phyloP scores from a whole-genome alignment of 352 stramenopile species.

The Globisporangium radiosum region DNA sequence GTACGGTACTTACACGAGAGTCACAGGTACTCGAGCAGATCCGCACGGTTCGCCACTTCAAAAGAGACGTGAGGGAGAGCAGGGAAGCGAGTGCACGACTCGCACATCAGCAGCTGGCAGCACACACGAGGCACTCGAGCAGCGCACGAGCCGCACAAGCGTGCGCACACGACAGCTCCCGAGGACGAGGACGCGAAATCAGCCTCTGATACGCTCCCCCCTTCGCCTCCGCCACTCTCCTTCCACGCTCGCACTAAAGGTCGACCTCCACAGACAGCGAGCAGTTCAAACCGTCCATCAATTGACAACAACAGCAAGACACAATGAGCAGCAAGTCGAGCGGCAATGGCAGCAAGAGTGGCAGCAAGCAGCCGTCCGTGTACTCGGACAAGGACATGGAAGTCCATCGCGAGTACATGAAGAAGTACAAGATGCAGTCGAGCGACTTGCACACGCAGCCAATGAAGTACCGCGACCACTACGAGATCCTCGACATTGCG shows the following conservation, averaged over 20 bases:
- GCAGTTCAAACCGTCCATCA: neutral
- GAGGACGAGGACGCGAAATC: neutral
- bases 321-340: conserved; percentile 9
- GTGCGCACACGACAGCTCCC: too few species aligned
- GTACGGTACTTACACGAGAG: neutral
- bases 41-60: neutral
- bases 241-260: neutral
- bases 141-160: neutral
- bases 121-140: neutral
- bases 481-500: conserved; percentile 55
- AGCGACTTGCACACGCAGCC: conserved; percentile 45
- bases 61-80: neutral
- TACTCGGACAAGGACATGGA: conserved; percentile 74
- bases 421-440: conserved; percentile 83
- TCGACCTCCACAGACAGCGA: neutral
- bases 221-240: neutral
- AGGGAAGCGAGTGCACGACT: neutral
- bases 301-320: neutral
- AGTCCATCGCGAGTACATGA: conserved; percentile 84
- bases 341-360: conserved; percentile 1
- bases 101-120: too few species aligned
- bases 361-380: conserved; percentile 14
- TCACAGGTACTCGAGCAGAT: neutral
- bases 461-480: conserved; percentile 77
- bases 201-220: neutral